Percentiles rank a stretch among this genome's conserved stretches.
phyloP scores from a whole-genome alignment of 2,329 filamentous ascomycete genomes.

The Phaeoacremonium minimum region DNA sequence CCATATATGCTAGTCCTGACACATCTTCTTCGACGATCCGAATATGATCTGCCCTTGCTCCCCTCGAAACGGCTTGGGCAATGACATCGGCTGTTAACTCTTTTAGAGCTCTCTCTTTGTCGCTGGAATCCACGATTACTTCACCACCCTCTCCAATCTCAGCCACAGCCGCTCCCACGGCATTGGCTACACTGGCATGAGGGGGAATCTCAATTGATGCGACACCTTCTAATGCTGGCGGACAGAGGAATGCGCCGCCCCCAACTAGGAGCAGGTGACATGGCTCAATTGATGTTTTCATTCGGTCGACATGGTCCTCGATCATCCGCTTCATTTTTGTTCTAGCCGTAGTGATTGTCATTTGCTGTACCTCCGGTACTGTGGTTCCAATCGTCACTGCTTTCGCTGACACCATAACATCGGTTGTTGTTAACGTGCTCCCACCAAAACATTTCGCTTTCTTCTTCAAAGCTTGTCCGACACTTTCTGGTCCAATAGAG shows the following conservation, averaged over 20 bases:
- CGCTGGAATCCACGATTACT: neutral
- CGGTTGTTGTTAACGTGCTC: neutral
- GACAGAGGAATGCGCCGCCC: neutral
- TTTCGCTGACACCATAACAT: constrained; percentile 27
- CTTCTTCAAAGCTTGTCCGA: neutral
- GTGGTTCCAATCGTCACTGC: neutral
- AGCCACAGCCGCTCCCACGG: neutral
- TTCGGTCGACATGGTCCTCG: neutral
- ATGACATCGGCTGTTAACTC: neutral
- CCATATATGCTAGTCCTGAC: neutral
- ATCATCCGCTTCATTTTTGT: neutral
- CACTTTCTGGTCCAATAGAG: neutral
- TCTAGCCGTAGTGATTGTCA: neutral
- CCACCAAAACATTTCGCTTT: neutral
- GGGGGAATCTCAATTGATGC: neutral
- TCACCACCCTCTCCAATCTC: neutral
- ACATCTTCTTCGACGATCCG: neutral
- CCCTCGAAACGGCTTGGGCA: neutral
- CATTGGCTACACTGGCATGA: neutral
- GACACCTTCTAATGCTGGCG: neutral
- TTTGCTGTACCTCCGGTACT: neutral
- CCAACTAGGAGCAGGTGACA: neutral
- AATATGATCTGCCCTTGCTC: neutral
- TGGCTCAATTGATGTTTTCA: neutral
- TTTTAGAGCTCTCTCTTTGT: neutral